phyloP scores from a whole-genome alignment of 371 early-diverging fungal species.

The Cokeromyces recurvatus region DNA sequence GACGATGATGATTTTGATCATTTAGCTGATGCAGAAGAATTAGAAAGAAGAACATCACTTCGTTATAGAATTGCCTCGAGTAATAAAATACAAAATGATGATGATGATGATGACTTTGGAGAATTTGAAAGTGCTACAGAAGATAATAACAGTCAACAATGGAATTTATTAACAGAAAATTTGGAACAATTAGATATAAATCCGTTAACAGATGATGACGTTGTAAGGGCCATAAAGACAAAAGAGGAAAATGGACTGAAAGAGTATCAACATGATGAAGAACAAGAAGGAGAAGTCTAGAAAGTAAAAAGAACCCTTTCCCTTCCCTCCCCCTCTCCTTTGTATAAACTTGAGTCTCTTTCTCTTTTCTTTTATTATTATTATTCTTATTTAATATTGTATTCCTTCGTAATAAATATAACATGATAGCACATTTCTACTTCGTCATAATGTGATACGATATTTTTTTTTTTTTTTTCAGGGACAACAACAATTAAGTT shows the following conservation, averaged over 20 bases:
- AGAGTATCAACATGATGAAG: slow-evolving; percentile 18
- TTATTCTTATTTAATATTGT: too few relatives aligned
- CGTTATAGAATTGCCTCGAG: slow-evolving; percentile 6
- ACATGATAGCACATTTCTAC: too few relatives aligned
- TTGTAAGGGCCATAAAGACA: slow-evolving; percentile 25
- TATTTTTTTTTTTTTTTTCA: too few relatives aligned
- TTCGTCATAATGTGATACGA: too few relatives aligned
- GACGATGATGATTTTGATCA: slow-evolving; percentile 33
- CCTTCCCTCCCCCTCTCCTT: too few relatives aligned
- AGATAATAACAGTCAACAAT: slow-evolving; percentile 1
- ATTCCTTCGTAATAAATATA: too few relatives aligned
- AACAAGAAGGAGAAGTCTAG: slow-evolving; percentile 31
- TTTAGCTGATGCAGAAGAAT: slow-evolving; percentile 28
- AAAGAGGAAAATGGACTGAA: slow-evolving; percentile 21
- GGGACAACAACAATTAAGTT: too few relatives aligned
- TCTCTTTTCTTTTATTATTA: too few relatives aligned
- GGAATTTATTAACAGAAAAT: slow-evolving; percentile 2
- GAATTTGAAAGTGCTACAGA: slow-evolving; percentile 11
- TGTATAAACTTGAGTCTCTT: too few relatives aligned
- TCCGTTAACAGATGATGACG: slow-evolving; percentile 12
- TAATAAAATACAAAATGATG: neutral
- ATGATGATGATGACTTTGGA: slow-evolving; percentile 9
- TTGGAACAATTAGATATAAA: slow-evolving; percentile 15
- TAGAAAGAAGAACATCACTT: slow-evolving; percentile 28
- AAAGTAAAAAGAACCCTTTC: too few relatives aligned